phyloP scores from a whole-genome alignment of 257 asterid genomes.

The Solanum medicagineum region DNA sequence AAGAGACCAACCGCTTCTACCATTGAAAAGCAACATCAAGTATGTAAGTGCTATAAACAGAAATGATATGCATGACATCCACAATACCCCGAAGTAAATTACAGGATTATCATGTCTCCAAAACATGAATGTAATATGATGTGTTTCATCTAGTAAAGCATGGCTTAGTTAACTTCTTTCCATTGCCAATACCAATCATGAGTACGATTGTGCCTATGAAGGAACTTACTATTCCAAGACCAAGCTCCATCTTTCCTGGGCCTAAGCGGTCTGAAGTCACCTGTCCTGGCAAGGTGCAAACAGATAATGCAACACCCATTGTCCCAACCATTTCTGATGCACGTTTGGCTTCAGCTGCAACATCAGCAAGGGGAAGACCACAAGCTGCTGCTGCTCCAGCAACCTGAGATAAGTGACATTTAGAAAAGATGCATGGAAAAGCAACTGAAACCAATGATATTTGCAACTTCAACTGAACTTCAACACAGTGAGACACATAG shows the following conservation, averaged over 20 bases:
- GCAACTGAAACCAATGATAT: neutral
- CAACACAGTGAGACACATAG: neutral
- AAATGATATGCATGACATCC: neutral
- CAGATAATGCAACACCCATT: slow-evolving; percentile 95
- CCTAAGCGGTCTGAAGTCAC: slow-evolving; percentile 83
- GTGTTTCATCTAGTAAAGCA: neutral
- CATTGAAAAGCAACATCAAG: neutral
- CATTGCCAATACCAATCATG: neutral
- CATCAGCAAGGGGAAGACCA: slow-evolving; percentile 73
- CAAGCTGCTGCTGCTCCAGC: slow-evolving; percentile 97
- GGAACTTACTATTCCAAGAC: slow-evolving; percentile 90
- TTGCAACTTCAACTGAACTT: neutral
- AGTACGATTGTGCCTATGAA: neutral
- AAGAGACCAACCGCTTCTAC: neutral
- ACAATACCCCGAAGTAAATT: neutral
- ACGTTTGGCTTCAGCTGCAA: slow-evolving; percentile 78
- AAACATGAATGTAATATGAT: neutral
- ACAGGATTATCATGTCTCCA: neutral
- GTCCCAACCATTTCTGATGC: slow-evolving; percentile 97
- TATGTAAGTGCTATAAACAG: neutral
- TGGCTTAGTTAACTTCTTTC: neutral
- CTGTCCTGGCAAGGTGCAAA: slow-evolving; percentile 94
- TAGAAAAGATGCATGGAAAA: neutral
- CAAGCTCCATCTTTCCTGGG: slow-evolving; percentile 98
- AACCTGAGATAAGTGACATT: slow-evolving; percentile 25